Percentiles rank a stretch among this genome's conserved stretches.
These are phyloP conservation scores for Cenchrus fungigraminus DNA, from an alignment of 176 grass and related monocot genomes.

Conservation along the genomic window DNA sequence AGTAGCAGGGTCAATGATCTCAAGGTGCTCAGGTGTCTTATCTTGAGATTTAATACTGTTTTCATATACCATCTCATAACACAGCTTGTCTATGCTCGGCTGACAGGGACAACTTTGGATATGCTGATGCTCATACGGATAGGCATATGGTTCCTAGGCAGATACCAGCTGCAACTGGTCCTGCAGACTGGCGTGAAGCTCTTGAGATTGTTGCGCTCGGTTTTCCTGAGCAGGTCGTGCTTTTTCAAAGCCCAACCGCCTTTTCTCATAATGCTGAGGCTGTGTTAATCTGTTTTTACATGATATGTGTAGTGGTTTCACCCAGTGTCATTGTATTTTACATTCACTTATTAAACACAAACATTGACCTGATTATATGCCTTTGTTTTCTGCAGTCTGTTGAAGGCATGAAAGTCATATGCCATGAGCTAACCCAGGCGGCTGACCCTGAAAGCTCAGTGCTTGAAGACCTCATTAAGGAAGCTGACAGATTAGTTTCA, in stretches of 20 bases:
- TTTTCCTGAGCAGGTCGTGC: slow-evolving; percentile 80
- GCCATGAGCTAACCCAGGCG: slow-evolving; percentile 89
- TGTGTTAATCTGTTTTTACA: background rate
- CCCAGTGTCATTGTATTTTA: background rate
- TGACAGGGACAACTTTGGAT: slow-evolving; percentile 78
- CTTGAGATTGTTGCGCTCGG: slow-evolving; percentile 91
- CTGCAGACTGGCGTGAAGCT: slow-evolving; percentile 94
- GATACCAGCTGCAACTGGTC: slow-evolving; percentile 60
- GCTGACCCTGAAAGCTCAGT: slow-evolving; percentile 69
- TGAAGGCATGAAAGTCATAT: slow-evolving; percentile 99
- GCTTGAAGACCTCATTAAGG: slow-evolving; percentile 87
- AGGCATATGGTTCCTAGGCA: slow-evolving; percentile 66
- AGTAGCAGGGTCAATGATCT: slow-evolving; percentile 63
- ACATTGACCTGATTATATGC: slow-evolving; percentile 1
- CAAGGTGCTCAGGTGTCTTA: slow-evolving; percentile 60
- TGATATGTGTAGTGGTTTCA: background rate
- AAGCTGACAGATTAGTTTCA: slow-evolving; percentile 96
- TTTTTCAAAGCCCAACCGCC: slow-evolving; percentile 1
- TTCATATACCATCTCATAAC: slow-evolving; percentile 17
- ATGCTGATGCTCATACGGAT: slow-evolving; percentile 71
- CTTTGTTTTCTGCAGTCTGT: slow-evolving; percentile 79
- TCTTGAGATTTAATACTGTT: background rate
- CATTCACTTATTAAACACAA: background rate
- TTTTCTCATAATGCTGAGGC: background rate
- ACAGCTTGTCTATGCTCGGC: slow-evolving; percentile 18